Conservation (phyloP, 345 rosid genomes). For the Capsella bursapastoris region DNA sequence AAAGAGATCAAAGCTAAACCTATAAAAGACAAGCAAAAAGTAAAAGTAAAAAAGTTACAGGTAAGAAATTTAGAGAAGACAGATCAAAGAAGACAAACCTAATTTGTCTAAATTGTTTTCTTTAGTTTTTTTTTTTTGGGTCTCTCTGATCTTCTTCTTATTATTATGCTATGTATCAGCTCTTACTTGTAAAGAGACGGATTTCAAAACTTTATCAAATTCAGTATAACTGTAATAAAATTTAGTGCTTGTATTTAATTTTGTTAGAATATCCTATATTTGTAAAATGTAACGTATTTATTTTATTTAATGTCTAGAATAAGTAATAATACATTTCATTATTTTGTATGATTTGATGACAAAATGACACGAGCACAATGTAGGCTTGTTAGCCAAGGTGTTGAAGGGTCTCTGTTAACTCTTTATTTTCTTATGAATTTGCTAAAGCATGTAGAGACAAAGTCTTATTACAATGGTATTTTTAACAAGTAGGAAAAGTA, state of each 20-base stretch:
- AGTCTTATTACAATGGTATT: neutral
- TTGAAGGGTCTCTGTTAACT: neutral
- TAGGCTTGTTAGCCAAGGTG: neutral
- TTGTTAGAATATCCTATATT: too few species aligned
- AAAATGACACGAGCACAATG: neutral
- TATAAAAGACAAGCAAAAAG: neutral
- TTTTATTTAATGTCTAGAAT: neutral
- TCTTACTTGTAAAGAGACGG: conserved; percentile 15
- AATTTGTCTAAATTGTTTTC: neutral
- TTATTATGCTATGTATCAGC: neutral
- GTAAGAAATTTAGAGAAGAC: neutral
- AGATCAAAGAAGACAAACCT: conserved; percentile 10
- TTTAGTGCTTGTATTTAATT: neutral
- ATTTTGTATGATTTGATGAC: neutral
- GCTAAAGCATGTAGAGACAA: neutral
- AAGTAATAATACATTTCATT: neutral
- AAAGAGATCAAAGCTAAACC: neutral
- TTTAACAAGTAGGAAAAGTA: neutral
- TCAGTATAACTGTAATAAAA: neutral
- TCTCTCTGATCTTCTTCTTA: neutral
- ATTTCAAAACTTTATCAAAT: conserved; percentile 5
- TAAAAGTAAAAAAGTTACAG: neutral
- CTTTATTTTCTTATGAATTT: neutral
- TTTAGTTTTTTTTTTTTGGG: neutral
- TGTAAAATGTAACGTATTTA: too few species aligned